A percentile compares a stretch with the other conserved stretches of the same genome.
Conservation (phyloP, 805 yeast genomes). For the Hyphopichia homilentoma region DNA sequence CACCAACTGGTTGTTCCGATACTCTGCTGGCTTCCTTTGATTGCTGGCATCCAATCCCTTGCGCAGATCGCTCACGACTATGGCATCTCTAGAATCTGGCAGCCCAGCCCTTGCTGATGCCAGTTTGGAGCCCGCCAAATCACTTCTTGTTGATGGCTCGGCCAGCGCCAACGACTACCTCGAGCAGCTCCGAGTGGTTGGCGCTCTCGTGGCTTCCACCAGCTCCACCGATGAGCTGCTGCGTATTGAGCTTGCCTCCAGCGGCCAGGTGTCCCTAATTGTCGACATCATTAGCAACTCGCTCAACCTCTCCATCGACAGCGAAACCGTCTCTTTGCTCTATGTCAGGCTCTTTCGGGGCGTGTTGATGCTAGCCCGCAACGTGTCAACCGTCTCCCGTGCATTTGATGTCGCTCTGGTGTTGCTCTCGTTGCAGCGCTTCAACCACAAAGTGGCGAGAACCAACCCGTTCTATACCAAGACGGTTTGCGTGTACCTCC, state of each 20-base stretch:
- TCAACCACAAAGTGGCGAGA: slow-evolving; percentile 3
- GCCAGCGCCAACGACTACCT: not conserved
- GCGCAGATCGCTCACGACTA: too few relatives aligned
- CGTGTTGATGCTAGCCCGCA: slow-evolving; percentile 44
- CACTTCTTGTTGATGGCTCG: not conserved
- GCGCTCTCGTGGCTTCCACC: slow-evolving; percentile 5
- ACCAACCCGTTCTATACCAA: slow-evolving; percentile 10
- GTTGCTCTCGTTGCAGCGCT: slow-evolving; percentile 6
- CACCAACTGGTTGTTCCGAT: too few relatives aligned
- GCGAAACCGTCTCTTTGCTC: slow-evolving; percentile 3
- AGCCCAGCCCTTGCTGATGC: too few relatives aligned
- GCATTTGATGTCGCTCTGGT: slow-evolving; percentile 2
- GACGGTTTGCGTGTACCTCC: slow-evolving; percentile 15
- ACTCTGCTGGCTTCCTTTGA: too few relatives aligned
- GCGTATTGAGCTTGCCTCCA: too few relatives aligned
- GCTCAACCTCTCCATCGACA: slow-evolving; percentile 1
- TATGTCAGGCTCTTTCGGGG: slow-evolving; percentile 43
- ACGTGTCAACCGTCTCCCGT: slow-evolving; percentile 23
- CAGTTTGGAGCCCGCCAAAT: too few relatives aligned
- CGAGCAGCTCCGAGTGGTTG: slow-evolving; percentile 8
- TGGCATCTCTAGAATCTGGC: too few relatives aligned
- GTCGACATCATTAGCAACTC: slow-evolving; percentile 7
- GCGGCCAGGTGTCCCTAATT: too few relatives aligned
- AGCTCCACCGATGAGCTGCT: slow-evolving; percentile 3
- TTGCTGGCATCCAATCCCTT: too few relatives aligned